Evolutionary conservation across 352 stramenopile genomes (phyloP).

Genomic region (Phytophthora fragariaefolia): DNA sequence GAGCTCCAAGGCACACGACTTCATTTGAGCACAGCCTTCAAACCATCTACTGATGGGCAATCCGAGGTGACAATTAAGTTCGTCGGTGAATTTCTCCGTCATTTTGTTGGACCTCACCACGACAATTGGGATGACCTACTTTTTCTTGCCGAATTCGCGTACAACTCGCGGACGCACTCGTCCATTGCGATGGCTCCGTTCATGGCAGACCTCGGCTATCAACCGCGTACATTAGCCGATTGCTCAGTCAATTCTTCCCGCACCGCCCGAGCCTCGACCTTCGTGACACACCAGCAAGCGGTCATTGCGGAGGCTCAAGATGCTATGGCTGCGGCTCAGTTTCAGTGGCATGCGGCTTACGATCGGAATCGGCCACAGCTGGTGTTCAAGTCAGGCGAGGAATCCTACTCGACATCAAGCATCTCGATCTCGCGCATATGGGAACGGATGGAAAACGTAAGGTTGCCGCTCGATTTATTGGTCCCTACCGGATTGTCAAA

Average conservation of each 20-base stretch:
- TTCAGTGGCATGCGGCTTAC: not conserved
- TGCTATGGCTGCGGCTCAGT: conserved; percentile 5
- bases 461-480: conserved; percentile 4
- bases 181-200: not conserved
- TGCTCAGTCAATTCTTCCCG: not conserved
- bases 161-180: not conserved
- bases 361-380: conserved; percentile 2
- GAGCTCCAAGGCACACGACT: too few relatives aligned
- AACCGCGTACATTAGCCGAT: not conserved
- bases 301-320: conserved; percentile 1
- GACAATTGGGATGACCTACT: too few relatives aligned
- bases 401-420: not conserved
- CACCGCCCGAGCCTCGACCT: not conserved
- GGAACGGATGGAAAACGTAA: conserved; percentile 7
- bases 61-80: too few relatives aligned
- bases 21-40: too few relatives aligned
- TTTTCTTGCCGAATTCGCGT: not conserved
- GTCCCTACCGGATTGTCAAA: not conserved
- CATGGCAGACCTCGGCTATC: not conserved
- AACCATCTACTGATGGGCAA: too few relatives aligned
- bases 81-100: too few relatives aligned
- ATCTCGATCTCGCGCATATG: conserved; percentile 2
- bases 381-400: not conserved
- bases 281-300: not conserved
- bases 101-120: too few relatives aligned